Evolutionary conservation across 768 basidiomycete genomes (phyloP), one percentile per base, ranked within the genome.

Genomic region (Lactifluus subvellereus): DNA sequence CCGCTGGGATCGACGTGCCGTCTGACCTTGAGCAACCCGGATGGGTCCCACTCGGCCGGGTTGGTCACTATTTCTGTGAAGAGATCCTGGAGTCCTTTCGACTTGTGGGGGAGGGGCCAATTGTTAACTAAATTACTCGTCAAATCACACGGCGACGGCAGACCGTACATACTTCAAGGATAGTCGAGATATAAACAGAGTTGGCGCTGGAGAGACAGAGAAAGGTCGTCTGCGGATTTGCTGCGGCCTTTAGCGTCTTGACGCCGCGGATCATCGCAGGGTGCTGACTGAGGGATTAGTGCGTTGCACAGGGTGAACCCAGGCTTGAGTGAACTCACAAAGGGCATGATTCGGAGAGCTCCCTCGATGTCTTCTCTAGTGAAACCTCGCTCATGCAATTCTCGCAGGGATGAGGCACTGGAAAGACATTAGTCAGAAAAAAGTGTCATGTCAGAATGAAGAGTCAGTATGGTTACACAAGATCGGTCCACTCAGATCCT

Each of bases 161-260:
- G 38, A 53, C 2, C 4, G 35, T 3, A 42, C 57, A 22, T 67
- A 89, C 94, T 80, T 91, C 79, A 55, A 97, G 80, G 68, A 98
- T 95, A 6, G 91, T 94, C 30, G 83, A 78, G 72, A 98, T 98
- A 78, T 91, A 98, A 57, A 97, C 84, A 1, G 82, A 79, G 75
- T 99, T 99, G 51, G 96, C 87, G 74, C 97, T 98, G 62, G 96
- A 98, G 50, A 99, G 81, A 72, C 92, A 91, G 68, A 98, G 79
- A 74, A 98, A 88, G 4, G 88, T 89, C 0, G 85, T 83, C n/a
- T 78, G 69, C 7, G 89, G 84, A n/a, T 79, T 79, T 14, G 81
- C 71, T 16, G 81, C 77, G 4, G 79, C 77, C 72, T 97, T 92
- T 65, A 96, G 80, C 3, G 79, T 79, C 27, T 80, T 83, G n/a